Evolutionary conservation across 768 basidiomycete species (phyloP), one percentile per base, ranked within the genome.

Genomic region (Mycena metata): DNA sequence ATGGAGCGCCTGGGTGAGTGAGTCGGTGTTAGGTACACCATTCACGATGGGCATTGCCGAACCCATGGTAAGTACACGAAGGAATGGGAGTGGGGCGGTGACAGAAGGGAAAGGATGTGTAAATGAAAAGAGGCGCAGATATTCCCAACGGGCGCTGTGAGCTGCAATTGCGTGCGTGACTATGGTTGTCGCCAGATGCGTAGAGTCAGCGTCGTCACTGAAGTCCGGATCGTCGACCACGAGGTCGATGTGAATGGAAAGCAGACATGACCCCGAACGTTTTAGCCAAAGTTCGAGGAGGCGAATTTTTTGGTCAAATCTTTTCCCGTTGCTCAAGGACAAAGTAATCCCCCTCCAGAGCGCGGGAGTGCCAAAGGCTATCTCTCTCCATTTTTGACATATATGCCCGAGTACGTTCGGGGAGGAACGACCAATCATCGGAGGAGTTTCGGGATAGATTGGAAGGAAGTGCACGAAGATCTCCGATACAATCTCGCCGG

Each of bases 381-480:
- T 64, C n/a, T 46, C 39, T 13, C 52, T 17, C 62, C 54, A 64
- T 54, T 35, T 35, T 3, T 42, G 51, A 24, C 62, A 64, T 23
- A 56, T 56, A 21, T 55, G 52, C 8, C 52, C 36, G 16, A 62
- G 50, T 5, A 46, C 7, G n/a, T 17, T n/a, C 10, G 51, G 61
- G 2, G 61, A 63, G 0, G 15, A 24, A 16, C 5, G 50, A 16
- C 51, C 50, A 17, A 46, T 52, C 36, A 21, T 2, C 4, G 33
- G 21, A 36, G 62, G 52, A 52, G 3, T 19, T 46, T 47, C 24
- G 5, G 62, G 62, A 16, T 64, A 63, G 2, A 33, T 15, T 1
- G 61, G 60, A 17, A 61, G 47, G 39, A 41, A 61, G 1, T 19
- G 35, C 3, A 50, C 9, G 49, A 61, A 61, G 8, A 50, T 51